Base-by-base conservation (phyloP, 306 rosid genomes). In the Pterocarpus macrocarpus region DNA sequence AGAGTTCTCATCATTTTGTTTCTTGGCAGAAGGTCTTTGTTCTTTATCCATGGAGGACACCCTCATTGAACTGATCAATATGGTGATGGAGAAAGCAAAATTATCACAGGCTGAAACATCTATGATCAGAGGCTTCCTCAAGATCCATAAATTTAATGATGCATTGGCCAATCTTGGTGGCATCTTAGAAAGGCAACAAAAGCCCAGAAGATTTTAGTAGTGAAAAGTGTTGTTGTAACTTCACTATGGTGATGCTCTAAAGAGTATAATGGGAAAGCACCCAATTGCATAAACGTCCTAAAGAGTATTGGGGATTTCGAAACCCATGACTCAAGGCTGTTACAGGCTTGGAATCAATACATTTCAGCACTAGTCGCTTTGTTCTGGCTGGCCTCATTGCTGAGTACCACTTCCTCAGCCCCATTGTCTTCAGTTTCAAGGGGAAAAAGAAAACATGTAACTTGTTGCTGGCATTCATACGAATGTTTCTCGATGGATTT, bases 21-120 rank as follows among this genome's bases (percentile, higher is more conserved):
- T 88, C 85, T 90, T 95, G 86, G 97, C 96, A 0, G 99, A 95
- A 64, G 99, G 98, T 39, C 98, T 95, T 52, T 85, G 88, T 77
- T 88, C 97, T 62, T 88, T 95, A 80, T 86, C 94, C 71, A 93
- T 89, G 98, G 99, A 91, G 78, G 88, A 85, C 32, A 90, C 96
- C 64, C 90, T 95, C 17, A 32, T 85, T 35, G 73, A 90, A 84
- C 97, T 95, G 84, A 84, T 91, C 57, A 84, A 89, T 81, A 62
- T 89, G 92, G 83, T 91, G 67, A 88, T 91, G 97, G 92, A 79
- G 85, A 90, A 89, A 86, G 98, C 89, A 9, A 81, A 58, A 28
- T 80, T 91, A 77, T 87, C 94, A 9, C 82, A 82, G 36, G 81
- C 82, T 47, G 97, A 93, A 86, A 83, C 80, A 58, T 84, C 94